A percentile compares a stretch with the other conserved stretches of the same genome.
phyloP scores from a whole-genome alignment of 345 rosid species.

The Capsella bursapastoris region DNA sequence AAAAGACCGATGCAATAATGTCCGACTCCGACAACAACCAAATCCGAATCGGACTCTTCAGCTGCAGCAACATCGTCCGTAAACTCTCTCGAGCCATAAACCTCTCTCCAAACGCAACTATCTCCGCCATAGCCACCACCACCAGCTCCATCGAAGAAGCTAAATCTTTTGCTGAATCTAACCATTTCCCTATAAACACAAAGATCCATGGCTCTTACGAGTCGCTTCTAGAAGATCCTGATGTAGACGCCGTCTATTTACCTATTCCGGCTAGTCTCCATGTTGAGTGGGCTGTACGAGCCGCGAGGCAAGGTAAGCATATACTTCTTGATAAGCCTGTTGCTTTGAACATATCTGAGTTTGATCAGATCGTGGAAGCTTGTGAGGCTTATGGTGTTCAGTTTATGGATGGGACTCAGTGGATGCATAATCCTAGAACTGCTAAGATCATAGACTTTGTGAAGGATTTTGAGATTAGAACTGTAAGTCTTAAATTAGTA shows the following conservation, averaged over 20 bases:
- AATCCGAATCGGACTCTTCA: conserved; percentile 68
- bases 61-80: conserved; percentile 74
- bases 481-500: conserved; percentile 44
- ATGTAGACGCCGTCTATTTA: conserved; percentile 74
- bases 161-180: conserved; percentile 58
- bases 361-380: conserved; percentile 64
- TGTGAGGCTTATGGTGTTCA: conserved; percentile 55
- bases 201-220: conserved; percentile 76
- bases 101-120: conserved; percentile 66
- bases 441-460: conserved; percentile 57
- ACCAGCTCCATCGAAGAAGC: conserved; percentile 55
- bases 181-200: conserved; percentile 59
- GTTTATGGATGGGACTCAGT: conserved; percentile 91
- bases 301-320: conserved; percentile 79
- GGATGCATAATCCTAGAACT: conserved; percentile 83
- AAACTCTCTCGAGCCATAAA: conserved; percentile 71
- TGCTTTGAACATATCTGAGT: conserved; percentile 57
- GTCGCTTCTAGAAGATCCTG: conserved; percentile 69
- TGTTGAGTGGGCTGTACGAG: conserved; percentile 64
- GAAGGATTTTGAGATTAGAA: conserved; percentile 51
- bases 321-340: conserved; percentile 82
- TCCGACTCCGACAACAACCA: conserved; percentile 38
- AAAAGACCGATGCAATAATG: conserved; percentile 13
- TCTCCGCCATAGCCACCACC: conserved; percentile 68
- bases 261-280: conserved; percentile 85